Evolutionary conservation across 2,329 filamentous ascomycete species (phyloP), one percentile per base, ranked within the genome.

Genomic region (Fusarium sp.): DNA sequence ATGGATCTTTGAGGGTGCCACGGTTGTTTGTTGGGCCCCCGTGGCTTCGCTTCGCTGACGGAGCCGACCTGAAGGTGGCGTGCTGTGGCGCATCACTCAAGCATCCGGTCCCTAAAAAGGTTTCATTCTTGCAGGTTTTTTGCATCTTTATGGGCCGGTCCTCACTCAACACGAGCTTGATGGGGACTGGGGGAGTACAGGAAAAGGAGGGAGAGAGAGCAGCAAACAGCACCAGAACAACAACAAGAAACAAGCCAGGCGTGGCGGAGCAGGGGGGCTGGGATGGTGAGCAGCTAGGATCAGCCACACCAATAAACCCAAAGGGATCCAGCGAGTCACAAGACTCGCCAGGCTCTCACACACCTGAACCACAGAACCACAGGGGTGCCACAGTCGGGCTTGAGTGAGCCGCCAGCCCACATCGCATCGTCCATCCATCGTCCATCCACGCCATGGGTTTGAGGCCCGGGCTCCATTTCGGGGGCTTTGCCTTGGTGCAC

Each of bases 31-130:
- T 50, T 50, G 45, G 45, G 22, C 61, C 66, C 63, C 66, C 61
- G 68, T 65, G 64, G 74, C 65, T 69, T 70, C 32, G 50, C 61
- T 75, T 70, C 27, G 56, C 58, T 75, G 66, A 68, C 63, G 52
- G 67, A 76, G 63, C 37, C 65, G 52, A 64, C 69, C 67, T 67
- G 63, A 69, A 71, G 50, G 76, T 78, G 75, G 76, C 76, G 69
- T 45, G 52, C 37, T 71, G 67, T 78, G 74, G 71, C 66, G 75
- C 52, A 77, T 69, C 59, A 58, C 50, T 65, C 52, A 50, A 52
- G 63, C 59, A 59, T 63, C 68, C 57, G 38, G 14, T 52, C 62
- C 20, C 57, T 27, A 58, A 63, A 69, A 64, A 63, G 22, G 43
- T 37, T 37, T 71, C 63, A 43, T 17, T 56, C 33, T 63, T 65